These are phyloP conservation scores for Hygrophorus russula DNA, from an alignment of 768 basidiomycete species.

Conservation along the genomic window DNA sequence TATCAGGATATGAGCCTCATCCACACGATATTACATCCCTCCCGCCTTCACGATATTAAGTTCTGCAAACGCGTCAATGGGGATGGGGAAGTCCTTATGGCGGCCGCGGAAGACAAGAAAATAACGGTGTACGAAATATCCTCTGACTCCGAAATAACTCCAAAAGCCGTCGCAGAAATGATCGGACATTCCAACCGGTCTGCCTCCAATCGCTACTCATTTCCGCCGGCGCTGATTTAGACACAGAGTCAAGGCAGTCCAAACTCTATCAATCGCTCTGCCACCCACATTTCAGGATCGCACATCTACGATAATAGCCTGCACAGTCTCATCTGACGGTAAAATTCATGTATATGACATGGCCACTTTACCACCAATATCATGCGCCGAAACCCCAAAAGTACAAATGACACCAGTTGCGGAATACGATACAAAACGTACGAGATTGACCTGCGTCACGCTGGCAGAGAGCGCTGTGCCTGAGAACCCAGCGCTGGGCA, in stretches of 20 bases:
- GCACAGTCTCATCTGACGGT: constrained; percentile 87
- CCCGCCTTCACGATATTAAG: constrained; percentile 74
- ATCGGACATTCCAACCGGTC: constrained; percentile 84
- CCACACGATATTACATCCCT: constrained; percentile 62
- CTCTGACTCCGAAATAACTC: constrained; percentile 29
- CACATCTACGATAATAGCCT: constrained; percentile 47
- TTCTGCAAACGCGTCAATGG: constrained; percentile 57
- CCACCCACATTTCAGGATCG: constrained; percentile 18
- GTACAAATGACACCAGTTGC: constrained; percentile 42
- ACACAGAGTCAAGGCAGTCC: constrained; percentile 69
- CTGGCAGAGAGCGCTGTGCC: constrained; percentile 35
- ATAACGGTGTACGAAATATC: constrained; percentile 64
- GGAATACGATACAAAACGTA: constrained; percentile 78
- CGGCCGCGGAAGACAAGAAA: constrained; percentile 85
- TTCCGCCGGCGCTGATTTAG: constrained; percentile 1
- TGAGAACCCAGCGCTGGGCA: constrained; percentile 7
- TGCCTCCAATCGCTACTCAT: constrained; percentile 11
- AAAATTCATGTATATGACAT: constrained; percentile 71
- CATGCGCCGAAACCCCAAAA: constrained; percentile 4
- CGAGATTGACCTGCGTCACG: constrained; percentile 67
- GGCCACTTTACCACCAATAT: constrained; percentile 27
- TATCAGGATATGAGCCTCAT: constrained; percentile 68
- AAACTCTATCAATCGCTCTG: constrained; percentile 51
- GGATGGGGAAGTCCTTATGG: constrained; percentile 61
- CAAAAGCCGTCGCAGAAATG: constrained; percentile 58